These are phyloP conservation scores for Spergularia bocconei DNA, from an alignment of 148 eudicot species.

Conservation along the genomic window DNA sequence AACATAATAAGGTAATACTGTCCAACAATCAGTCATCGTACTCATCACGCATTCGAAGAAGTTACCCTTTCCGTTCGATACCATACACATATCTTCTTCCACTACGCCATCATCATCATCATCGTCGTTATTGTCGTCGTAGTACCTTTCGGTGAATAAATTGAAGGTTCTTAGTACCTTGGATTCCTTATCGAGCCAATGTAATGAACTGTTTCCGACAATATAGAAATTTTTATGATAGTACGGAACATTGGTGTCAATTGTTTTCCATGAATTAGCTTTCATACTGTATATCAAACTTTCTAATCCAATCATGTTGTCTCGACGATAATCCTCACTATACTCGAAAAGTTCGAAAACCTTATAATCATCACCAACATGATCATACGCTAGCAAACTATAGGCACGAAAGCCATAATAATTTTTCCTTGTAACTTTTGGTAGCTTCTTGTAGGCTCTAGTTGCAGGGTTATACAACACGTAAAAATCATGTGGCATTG, in stretches of 20 bases:
- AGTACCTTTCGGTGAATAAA: conserved; percentile 6
- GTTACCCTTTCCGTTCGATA: neutral
- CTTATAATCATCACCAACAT: conserved; percentile 14
- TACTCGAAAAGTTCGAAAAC: conserved; percentile 1
- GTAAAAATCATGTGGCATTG: neutral
- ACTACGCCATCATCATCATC: neutral
- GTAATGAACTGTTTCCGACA: neutral
- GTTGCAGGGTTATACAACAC: conserved; percentile 14
- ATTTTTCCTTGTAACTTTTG: neutral
- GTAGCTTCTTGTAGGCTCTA: neutral
- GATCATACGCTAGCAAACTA: neutral
- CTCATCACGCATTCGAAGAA: neutral
- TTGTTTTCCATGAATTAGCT: neutral
- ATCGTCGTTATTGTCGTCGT: neutral
- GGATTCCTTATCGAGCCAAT: conserved; percentile 5
- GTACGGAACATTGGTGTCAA: conserved; percentile 5
- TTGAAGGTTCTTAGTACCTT: neutral
- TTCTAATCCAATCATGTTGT: neutral
- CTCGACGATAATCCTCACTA: neutral
- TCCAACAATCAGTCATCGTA: neutral
- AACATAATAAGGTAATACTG: neutral
- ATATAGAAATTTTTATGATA: neutral
- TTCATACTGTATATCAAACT: conserved; percentile 15
- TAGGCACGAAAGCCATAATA: neutral
- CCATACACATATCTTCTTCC: neutral